Evolutionary conservation across 805 yeast species (phyloP).

Genomic region (Lachancea sp.): DNA sequence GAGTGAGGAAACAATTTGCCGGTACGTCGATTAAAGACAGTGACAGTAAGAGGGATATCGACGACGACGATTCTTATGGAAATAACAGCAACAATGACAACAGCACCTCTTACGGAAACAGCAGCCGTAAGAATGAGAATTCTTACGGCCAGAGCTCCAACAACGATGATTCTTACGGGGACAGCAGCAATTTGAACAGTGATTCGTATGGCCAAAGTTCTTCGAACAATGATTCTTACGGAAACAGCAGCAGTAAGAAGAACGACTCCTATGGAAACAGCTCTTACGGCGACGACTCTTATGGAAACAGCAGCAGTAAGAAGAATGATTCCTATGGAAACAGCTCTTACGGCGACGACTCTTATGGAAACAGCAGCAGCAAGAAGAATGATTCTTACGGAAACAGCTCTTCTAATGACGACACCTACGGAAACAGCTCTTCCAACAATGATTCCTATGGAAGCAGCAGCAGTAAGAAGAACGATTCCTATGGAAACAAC

Average conservation of each 20-base stretch:
- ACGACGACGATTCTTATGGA: constrained; percentile 19
- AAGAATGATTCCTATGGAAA: constrained; percentile 8
- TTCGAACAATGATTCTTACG: too few relatives aligned
- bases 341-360: constrained; percentile 17
- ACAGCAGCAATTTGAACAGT: constrained; percentile 14
- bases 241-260: too few relatives aligned
- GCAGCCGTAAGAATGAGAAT: constrained; percentile 7
- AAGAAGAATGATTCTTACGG: constrained; percentile 18
- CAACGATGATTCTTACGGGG: constrained; percentile 21
- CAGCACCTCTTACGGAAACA: constrained; percentile 17
- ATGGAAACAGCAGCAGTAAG: constrained; percentile 23
- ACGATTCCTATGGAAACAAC: constrained; percentile 11
- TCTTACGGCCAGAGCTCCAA: constrained; percentile 14
- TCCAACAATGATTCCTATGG: constrained; percentile 27
- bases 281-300: constrained; percentile 15
- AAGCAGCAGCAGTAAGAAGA: constrained; percentile 18
- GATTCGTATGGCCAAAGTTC: constrained; percentile 1
- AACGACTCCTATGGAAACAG: constrained; percentile 13
- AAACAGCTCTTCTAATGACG: constrained; percentile 12
- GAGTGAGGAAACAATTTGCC: constrained; percentile 26
- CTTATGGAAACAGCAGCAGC: constrained; percentile 6
- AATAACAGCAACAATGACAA: constrained; percentile 6
- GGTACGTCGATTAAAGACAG: constrained; percentile 21
- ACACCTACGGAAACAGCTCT: constrained; percentile 16
- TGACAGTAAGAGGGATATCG: constrained; percentile 12